Conservation (phyloP, 305 asterid genomes). For the Fraxinus sp. region DNA sequence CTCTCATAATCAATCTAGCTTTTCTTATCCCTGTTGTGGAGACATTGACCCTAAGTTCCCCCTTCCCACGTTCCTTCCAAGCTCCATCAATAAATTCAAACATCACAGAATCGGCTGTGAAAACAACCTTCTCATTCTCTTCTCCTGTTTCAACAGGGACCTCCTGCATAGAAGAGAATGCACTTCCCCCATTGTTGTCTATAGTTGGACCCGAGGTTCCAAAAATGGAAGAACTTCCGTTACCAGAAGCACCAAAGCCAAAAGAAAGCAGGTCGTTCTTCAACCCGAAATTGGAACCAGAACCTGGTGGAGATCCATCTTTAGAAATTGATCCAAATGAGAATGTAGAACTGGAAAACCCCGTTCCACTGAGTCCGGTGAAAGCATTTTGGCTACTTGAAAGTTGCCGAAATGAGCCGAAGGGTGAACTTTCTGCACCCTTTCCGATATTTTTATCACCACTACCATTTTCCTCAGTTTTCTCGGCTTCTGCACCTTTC, state of each 20-base stretch:
- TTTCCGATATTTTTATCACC: slow-evolving; percentile 38
- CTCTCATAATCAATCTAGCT: slow-evolving; percentile 84
- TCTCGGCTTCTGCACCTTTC: slow-evolving; percentile 34
- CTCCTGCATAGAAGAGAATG: slow-evolving; percentile 68
- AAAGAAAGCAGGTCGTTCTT: slow-evolving; percentile 40
- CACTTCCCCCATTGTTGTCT: slow-evolving; percentile 47
- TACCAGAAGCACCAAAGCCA: slow-evolving; percentile 50
- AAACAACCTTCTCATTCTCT: slow-evolving; percentile 76
- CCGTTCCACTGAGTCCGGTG: slow-evolving; percentile 84
- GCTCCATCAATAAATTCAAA: slow-evolving; percentile 67
- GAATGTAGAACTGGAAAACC: slow-evolving; percentile 75
- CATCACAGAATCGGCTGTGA: slow-evolving; percentile 71
- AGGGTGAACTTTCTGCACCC: slow-evolving; percentile 46
- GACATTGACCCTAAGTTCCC: slow-evolving; percentile 79
- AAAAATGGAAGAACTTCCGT: slow-evolving; percentile 55
- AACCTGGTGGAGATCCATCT: slow-evolving; percentile 29
- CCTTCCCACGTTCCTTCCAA: slow-evolving; percentile 98
- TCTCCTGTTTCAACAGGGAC: slow-evolving; percentile 83
- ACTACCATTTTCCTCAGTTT: slow-evolving; percentile 38
- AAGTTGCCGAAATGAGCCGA: slow-evolving; percentile 74
- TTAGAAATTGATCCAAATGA: slow-evolving; percentile 67
- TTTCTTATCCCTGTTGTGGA: slow-evolving; percentile 53
- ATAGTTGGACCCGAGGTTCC: slow-evolving; percentile 43
- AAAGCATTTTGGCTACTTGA: slow-evolving; percentile 87
- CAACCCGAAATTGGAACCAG: neutral